phyloP scores from a whole-genome alignment of 2,329 filamentous ascomycete species.

The Trichoderma asperellum region DNA sequence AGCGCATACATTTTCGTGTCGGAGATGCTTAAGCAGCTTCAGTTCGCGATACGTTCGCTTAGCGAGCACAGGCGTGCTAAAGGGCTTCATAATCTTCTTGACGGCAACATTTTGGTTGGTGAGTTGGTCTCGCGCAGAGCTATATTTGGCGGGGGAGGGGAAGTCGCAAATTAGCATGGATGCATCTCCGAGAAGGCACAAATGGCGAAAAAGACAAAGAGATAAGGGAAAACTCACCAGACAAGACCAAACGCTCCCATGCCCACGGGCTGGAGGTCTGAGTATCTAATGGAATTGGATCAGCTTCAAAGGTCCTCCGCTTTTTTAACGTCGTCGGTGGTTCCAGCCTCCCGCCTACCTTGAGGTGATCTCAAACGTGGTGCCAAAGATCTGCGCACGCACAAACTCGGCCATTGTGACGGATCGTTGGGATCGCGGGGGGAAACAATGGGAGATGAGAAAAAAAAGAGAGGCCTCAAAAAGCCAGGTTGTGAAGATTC shows the following conservation, averaged over 20 bases:
- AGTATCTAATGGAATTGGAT: conserved; percentile 67
- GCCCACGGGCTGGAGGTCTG: conserved; percentile 95
- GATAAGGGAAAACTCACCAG: conserved; percentile 65
- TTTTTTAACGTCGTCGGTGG: background rate
- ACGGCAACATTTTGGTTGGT: conserved; percentile 95
- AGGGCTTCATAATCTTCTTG: conserved; percentile 99
- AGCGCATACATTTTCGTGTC: conserved; percentile 83
- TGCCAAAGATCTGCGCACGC: conserved; percentile 98
- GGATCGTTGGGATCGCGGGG: conserved; percentile 19
- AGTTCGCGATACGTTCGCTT: conserved; percentile 98
- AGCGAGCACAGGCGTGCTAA: conserved; percentile 97
- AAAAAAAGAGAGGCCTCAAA: background rate
- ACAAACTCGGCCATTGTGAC: conserved; percentile 96
- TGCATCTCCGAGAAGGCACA: background rate
- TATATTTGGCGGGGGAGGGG: conserved; percentile 44
- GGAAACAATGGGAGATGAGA: background rate
- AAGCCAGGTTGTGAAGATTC: background rate
- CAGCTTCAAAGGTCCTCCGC: background rate
- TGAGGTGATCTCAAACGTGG: conserved; percentile 99
- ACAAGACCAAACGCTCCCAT: conserved; percentile 99
- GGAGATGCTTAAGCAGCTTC: conserved; percentile 94
- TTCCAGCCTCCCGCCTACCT: conserved; percentile 61
- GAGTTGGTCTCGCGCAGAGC: conserved; percentile 96
- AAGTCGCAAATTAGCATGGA: conserved; percentile 18
- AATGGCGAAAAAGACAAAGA: background rate